These are phyloP conservation scores for Colletotrichum abscissum DNA, from an alignment of 2,329 filamentous ascomycete genomes.

Conservation along the genomic window DNA sequence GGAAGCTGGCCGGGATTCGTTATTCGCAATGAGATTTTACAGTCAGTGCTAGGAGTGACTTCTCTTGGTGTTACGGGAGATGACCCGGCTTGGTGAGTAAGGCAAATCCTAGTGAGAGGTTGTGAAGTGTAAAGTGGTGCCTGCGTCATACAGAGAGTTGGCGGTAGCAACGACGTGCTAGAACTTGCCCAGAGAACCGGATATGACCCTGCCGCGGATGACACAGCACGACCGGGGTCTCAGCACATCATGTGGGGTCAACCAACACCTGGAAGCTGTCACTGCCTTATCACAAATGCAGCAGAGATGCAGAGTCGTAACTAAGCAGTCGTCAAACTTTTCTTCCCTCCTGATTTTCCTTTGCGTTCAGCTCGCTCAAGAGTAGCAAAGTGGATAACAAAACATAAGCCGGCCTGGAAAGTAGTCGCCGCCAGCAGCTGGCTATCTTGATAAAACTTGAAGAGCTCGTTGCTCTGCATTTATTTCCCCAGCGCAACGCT, in stretches of 20 bases:
- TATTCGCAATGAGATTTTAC: neutral
- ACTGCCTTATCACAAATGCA: neutral
- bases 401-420: neutral
- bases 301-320: neutral
- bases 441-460: neutral
- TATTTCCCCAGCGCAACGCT: neutral
- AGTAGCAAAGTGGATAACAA: neutral
- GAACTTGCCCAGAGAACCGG: slow-evolving; percentile 22
- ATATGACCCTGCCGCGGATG: slow-evolving; percentile 27
- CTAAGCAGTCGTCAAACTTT: neutral
- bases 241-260: slow-evolving; percentile 4
- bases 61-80: slow-evolving; percentile 11
- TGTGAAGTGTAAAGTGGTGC: slow-evolving; percentile 20
- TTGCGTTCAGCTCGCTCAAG: neutral
- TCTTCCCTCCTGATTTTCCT: neutral
- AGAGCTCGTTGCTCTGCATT: neutral
- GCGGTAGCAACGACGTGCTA: neutral
- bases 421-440: neutral
- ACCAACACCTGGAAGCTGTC: neutral
- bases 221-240: slow-evolving; percentile 6
- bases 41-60: neutral
- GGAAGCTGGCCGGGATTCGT: neutral
- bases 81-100: slow-evolving; percentile 13
- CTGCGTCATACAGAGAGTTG: slow-evolving; percentile 21
- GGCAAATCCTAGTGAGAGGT: slow-evolving; percentile 13